phyloP scores from a whole-genome alignment of 1,284 basidiomycete species.

The Clitocybe nebularis region DNA sequence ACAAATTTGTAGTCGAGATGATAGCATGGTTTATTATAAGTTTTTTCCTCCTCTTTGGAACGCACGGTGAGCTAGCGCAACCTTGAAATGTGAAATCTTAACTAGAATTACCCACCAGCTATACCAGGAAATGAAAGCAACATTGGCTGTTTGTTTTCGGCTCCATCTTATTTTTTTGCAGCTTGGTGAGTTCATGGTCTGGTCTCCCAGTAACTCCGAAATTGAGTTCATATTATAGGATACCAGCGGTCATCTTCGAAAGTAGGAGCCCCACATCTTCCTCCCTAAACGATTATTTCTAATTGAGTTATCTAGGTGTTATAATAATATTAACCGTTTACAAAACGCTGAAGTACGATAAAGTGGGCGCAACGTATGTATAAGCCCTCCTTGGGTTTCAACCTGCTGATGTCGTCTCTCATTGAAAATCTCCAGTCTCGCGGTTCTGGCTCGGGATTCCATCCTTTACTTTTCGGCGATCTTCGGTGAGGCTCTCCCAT shows the following conservation, averaged over 20 bases:
- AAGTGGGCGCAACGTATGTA: conserved; percentile 14
- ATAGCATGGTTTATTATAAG: conserved; percentile 13
- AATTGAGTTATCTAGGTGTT: conserved; percentile 7
- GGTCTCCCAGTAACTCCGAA: background rate
- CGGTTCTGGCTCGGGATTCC: conserved; percentile 21
- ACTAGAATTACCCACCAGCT: too few relatives aligned
- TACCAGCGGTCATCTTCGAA: conserved; percentile 20
- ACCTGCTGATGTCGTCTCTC: background rate
- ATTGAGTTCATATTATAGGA: conserved; percentile 16
- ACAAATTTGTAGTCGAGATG: background rate
- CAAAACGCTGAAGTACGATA: conserved; percentile 10
- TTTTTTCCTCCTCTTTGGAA: conserved; percentile 4
- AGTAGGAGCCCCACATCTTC: too few relatives aligned
- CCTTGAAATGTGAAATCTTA: background rate
- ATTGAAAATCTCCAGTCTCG: conserved; percentile 10
- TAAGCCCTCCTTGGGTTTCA: background rate
- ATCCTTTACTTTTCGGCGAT: conserved; percentile 19
- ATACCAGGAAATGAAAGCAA: too few relatives aligned
- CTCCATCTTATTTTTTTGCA: conserved; percentile 16
- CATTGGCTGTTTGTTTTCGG: conserved; percentile 18
- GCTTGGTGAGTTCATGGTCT: conserved; percentile 13
- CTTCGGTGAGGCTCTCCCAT: conserved; percentile 20
- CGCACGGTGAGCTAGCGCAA: conserved; percentile 4
- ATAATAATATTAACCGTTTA: conserved; percentile 16
- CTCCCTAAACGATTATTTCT: too few relatives aligned